phyloP scores from a whole-genome alignment of 2,329 filamentous ascomycete species.

The Hypomyces perniciosus region DNA sequence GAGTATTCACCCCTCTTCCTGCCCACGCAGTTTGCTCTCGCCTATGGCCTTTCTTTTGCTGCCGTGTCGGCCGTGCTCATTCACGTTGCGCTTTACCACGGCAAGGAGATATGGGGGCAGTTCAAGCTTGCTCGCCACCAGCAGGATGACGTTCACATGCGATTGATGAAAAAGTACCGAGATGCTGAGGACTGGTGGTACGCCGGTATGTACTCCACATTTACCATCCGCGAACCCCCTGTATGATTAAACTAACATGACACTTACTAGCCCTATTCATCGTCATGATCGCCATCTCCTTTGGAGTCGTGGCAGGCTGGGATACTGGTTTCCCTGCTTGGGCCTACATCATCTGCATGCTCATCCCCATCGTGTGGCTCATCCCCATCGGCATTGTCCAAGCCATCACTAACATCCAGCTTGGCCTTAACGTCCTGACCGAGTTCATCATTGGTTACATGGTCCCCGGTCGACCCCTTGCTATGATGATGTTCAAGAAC shows the following conservation, averaged over 20 bases:
- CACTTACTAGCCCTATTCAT: conserved; percentile 36
- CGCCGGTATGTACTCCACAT: conserved; percentile 38
- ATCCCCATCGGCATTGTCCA: conserved; percentile 57
- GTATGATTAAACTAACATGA: conserved; percentile 5
- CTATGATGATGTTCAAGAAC: conserved; percentile 75
- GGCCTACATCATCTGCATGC: conserved; percentile 51
- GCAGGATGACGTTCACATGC: conserved; percentile 55
- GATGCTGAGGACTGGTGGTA: conserved; percentile 58
- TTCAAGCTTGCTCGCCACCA: conserved; percentile 49
- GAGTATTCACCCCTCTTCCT: conserved; percentile 62
- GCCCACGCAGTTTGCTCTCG: conserved; percentile 53
- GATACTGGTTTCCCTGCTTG: conserved; percentile 52
- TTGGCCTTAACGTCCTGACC: conserved; percentile 66
- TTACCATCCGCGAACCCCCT: conserved; percentile 18
- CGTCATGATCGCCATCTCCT: conserved; percentile 49
- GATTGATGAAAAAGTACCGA: conserved; percentile 55
- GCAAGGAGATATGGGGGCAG: conserved; percentile 48
- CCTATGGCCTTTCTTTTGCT: conserved; percentile 62
- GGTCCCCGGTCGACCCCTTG: conserved; percentile 62
- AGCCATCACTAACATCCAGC: conserved; percentile 55
- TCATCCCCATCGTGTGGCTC: conserved; percentile 53
- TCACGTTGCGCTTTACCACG: conserved; percentile 51
- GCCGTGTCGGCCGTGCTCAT: conserved; percentile 56
- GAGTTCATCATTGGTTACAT: conserved; percentile 70
- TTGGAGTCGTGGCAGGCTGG: conserved; percentile 50